phyloP scores from a whole-genome alignment of 371 early-diverging fungal genomes.

The Blakeslea trispora region DNA sequence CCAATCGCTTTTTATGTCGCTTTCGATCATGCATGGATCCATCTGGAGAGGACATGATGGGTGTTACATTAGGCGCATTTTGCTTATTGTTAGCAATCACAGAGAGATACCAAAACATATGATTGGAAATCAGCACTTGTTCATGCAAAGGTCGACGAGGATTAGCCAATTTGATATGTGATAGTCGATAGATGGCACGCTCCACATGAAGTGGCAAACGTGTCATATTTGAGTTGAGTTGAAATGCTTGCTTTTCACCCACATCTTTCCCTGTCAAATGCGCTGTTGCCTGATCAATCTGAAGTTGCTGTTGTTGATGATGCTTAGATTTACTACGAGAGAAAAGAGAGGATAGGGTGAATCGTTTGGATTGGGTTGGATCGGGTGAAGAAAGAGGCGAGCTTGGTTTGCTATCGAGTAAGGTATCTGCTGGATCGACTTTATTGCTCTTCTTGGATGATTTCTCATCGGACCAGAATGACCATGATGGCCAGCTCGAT shows the following conservation, averaged over 20 bases:
- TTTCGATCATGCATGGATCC: conserved; percentile 7
- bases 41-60: too few relatives aligned
- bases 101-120: conserved; percentile 94
- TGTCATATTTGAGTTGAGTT: conserved; percentile 56
- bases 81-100: conserved; percentile 50
- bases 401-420: background rate
- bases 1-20: conserved; percentile 13
- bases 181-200: conserved; percentile 87
- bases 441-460: conserved; percentile 28
- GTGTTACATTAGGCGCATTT: too few relatives aligned
- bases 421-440: conserved; percentile 11
- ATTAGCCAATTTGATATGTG: conserved; percentile 91
- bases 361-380: conserved; percentile 13
- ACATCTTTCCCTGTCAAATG: conserved; percentile 18
- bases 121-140: conserved; percentile 92
- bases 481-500: conserved; percentile 47
- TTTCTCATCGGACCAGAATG: conserved; percentile 39
- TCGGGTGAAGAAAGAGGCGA: conserved; percentile 1
- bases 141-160: conserved; percentile 86
- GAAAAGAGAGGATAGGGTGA: conserved; percentile 32
- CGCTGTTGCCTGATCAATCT: background rate
- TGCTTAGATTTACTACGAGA: conserved; percentile 22
- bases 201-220: conserved; percentile 85
- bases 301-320: background rate
- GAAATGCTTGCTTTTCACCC: conserved; percentile 51